Evolutionary conservation across 2,329 filamentous ascomycete species (phyloP), one percentile per base, ranked within the genome.

Genomic region (Emergomyces pasteurianus): DNA sequence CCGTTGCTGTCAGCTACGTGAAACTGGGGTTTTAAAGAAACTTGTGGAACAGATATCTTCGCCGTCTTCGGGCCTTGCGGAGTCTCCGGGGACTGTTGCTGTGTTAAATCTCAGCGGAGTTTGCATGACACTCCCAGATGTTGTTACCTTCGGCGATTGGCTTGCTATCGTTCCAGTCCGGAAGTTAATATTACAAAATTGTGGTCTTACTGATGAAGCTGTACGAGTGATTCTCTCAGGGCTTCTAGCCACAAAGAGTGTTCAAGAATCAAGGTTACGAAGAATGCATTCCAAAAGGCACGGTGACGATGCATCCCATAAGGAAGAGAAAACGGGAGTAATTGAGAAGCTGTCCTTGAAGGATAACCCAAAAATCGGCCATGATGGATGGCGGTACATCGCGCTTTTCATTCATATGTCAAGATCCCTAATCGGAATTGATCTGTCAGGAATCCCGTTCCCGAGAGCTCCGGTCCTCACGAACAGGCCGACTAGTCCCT

Each of bases 361-460:
- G 75, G 90, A 95, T 74, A 97, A 97, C 71, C 75, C 80, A 1
- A 92, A 91, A 68, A 86, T 97, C 62, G 88, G 90, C 0, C 79
- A 81, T 0, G 88, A 95, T 64, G 94, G 92, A 18, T 99, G 94
- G 94, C 91, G 87, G 68, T 86, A 97, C 70, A 86, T 97, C 61
- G 88, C 87, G 47, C 78, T 96, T 7, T 99, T 97, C 71, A 80
- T 96, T 58, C 90, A 96, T 74, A 86, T 96, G 78, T 96, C 90
- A 67, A 86, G 86, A 63, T 91, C 91, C 0, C 79, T 99, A 60
- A 92, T 91, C 72, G 87, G 83, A 6, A 82, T 97, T 28, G 94
- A 99, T 72, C 73, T 97, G 34, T 95, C 92, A 0, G 87, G 89
- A 68, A 86, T 96, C 62, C 83, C 84, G 2, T 92, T 97, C 65